Evolutionary conservation across 164 flowering plant genomes (phyloP).

Genomic region (Dillenia suffruticosa): DNA sequence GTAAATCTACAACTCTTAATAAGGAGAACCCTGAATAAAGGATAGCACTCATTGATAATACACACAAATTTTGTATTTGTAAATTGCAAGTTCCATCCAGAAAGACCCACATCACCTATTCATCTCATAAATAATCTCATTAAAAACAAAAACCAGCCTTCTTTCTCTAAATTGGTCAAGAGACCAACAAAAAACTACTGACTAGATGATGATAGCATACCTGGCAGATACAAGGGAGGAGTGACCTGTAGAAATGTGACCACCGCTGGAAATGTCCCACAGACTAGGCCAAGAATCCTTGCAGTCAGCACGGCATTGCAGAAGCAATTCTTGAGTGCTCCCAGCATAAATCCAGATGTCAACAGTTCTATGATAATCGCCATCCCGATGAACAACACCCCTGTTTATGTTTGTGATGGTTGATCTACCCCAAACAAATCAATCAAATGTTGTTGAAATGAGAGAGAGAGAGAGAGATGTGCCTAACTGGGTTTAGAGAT

Average conservation of each 20-base stretch:
- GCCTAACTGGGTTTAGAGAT: slow-evolving; percentile 67
- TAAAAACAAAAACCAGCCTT: too few species aligned
- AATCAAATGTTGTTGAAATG: neutral
- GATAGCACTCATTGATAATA: too few species aligned
- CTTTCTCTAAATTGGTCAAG: too few species aligned
- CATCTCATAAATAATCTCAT: too few species aligned
- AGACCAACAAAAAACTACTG: too few species aligned
- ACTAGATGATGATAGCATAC: slow-evolving; percentile 19
- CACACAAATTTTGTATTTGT: too few species aligned
- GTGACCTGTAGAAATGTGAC: slow-evolving; percentile 91
- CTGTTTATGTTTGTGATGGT: slow-evolving; percentile 25
- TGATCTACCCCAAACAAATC: neutral
- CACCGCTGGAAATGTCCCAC: slow-evolving; percentile 97
- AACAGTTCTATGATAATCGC: slow-evolving; percentile 88
- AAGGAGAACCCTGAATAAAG: too few species aligned
- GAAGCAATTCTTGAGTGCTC: slow-evolving; percentile 76
- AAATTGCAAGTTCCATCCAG: too few species aligned
- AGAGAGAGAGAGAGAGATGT: neutral
- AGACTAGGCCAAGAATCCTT: slow-evolving; percentile 90
- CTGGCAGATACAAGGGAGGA: slow-evolving; percentile 78
- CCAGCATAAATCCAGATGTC: slow-evolving; percentile 86
- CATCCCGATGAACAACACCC: slow-evolving; percentile 73
- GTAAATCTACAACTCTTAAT: too few species aligned
- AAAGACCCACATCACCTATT: too few species aligned
- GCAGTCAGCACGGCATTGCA: slow-evolving; percentile 78